A percentile compares a stretch with the other conserved stretches of the same genome.
Evolutionary conservation across 2,329 filamentous ascomycete species (phyloP).

Genomic region (Aureobasidium sp.): DNA sequence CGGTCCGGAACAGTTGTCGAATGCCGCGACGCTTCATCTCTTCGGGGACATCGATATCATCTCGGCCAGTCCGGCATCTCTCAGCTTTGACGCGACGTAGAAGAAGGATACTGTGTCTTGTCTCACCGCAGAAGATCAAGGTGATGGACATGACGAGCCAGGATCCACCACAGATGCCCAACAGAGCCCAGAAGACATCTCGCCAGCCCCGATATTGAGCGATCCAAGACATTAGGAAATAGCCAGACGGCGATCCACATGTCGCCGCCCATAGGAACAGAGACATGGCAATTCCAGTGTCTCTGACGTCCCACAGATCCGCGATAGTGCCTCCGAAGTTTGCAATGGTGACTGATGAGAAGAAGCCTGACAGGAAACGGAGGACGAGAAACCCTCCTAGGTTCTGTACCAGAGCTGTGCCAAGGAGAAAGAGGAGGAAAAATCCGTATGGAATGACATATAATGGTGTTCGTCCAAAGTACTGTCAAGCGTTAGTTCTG

Average conservation of each 20-base stretch:
- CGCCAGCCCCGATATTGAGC: conserved; percentile 36
- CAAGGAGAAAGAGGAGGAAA: conserved; percentile 36
- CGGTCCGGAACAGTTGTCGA: conserved; percentile 32
- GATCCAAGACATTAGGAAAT: conserved; percentile 38
- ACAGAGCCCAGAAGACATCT: conserved; percentile 37
- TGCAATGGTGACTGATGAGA: conserved; percentile 36
- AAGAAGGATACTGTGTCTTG: conserved; percentile 37
- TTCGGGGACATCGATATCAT: conserved; percentile 27
- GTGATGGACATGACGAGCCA: conserved; percentile 36
- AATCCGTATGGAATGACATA: conserved; percentile 40
- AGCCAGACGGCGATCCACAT: conserved; percentile 37
- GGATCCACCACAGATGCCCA: conserved; percentile 36
- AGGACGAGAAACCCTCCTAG: conserved; percentile 36
- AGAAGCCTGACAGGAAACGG: conserved; percentile 37
- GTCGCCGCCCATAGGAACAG: conserved; percentile 41
- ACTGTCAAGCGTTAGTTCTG: not conserved
- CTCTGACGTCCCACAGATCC: not conserved
- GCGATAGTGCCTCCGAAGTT: conserved; percentile 35
- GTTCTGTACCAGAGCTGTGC: conserved; percentile 34
- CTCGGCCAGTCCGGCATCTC: conserved; percentile 21
- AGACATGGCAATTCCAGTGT: conserved; percentile 5
- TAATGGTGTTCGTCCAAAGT: conserved; percentile 29
- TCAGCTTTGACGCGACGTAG: conserved; percentile 13
- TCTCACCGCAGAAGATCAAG: conserved; percentile 28
- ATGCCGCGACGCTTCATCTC: conserved; percentile 31